Evolutionary conservation across 306 rosid genomes (phyloP), one percentile per base, ranked within the genome.

Genomic region (Datisca glomerata): DNA sequence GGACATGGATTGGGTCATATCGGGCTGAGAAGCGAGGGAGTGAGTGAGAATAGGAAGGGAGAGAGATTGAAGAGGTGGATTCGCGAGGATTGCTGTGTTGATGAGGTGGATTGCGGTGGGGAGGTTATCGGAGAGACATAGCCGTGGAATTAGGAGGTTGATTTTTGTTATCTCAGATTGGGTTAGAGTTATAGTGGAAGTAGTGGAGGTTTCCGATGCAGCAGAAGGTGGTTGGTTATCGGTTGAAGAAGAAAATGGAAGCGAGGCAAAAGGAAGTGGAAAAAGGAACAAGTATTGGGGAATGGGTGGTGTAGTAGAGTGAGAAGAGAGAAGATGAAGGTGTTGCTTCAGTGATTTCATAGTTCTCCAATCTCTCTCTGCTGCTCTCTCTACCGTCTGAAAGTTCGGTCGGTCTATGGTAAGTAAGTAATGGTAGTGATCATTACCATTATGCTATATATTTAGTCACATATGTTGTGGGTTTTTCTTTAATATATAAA

Each of bases 61-160:
- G 22, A 80, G 62, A 23, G 92, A 56, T 4, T 65, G 42, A 43
- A 63, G 76, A 21, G 75, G 49, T 12, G 81, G 78, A 55, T 69
- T 46, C 8, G 71, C 16, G 58, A 72, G 68, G 41, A 80, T 72
- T 21, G 75, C 69, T 10, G 76, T 41, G 53, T 51, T 24, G 14
- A 72, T 47, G 41, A 80, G 78, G 37, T 53, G 51, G 46, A 74
- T 46, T 3, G 92, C 85, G 1, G 71, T 66, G 35, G 68, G 38
- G 19, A 69, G 71, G 50, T 72, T 64, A 71, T 51, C 25, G 7
- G 66, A 53, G 62, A 60, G 61, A 59, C 71, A 72, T 48, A 75
- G 92, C 48, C 79, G 79, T 9, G 92, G 92, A 43, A 80, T 56
- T 24, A 72, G 76, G 56, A 66, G 67, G 63, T 73, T 76, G 49